Conservation (phyloP, 2,329 filamentous ascomycete species). For the Taxawa tesnikishii region DNA sequence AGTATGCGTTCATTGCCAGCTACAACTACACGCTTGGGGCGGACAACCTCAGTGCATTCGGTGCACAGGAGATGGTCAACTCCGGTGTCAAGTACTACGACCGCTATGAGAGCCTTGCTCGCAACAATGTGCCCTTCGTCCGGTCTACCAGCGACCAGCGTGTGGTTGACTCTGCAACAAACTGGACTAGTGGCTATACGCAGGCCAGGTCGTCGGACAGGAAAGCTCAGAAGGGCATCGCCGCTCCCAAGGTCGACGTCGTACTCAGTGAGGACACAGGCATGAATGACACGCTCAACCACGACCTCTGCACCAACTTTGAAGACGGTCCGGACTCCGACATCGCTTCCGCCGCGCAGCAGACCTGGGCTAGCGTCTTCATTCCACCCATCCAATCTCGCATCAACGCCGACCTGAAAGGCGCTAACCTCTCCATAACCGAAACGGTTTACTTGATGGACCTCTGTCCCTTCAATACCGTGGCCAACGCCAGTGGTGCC, state of each 20-base stretch:
- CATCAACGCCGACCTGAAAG: constrained; percentile 56
- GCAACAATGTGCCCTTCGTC: constrained; percentile 51
- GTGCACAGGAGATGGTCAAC: constrained; percentile 57
- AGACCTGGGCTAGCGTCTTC: constrained; percentile 51
- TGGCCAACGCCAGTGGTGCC: constrained; percentile 45
- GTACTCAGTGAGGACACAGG: constrained; percentile 54
- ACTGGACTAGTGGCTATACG: constrained; percentile 67
- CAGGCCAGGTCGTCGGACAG: constrained; percentile 35
- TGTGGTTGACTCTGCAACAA: constrained; percentile 61
- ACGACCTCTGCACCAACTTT: constrained; percentile 59
- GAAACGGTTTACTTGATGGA: constrained; percentile 73
- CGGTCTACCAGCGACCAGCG: constrained; percentile 58
- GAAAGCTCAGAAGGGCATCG: constrained; percentile 24
- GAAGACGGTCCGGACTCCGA: constrained; percentile 44
- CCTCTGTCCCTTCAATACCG: constrained; percentile 72
- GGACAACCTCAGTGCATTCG: constrained; percentile 57
- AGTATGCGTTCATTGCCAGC: constrained; percentile 57
- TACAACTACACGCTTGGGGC: constrained; percentile 61
- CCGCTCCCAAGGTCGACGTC: constrained; percentile 45
- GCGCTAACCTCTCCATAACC: constrained; percentile 48
- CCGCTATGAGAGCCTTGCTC: constrained; percentile 55
- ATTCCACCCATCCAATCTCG: constrained; percentile 54
- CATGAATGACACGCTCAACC: constrained; percentile 72
- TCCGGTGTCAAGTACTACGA: constrained; percentile 66
- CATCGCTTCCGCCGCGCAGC: constrained; percentile 39